Conservation (phyloP, 495 filamentous ascomycete genomes). For the Aspergillus sparsus region DNA sequence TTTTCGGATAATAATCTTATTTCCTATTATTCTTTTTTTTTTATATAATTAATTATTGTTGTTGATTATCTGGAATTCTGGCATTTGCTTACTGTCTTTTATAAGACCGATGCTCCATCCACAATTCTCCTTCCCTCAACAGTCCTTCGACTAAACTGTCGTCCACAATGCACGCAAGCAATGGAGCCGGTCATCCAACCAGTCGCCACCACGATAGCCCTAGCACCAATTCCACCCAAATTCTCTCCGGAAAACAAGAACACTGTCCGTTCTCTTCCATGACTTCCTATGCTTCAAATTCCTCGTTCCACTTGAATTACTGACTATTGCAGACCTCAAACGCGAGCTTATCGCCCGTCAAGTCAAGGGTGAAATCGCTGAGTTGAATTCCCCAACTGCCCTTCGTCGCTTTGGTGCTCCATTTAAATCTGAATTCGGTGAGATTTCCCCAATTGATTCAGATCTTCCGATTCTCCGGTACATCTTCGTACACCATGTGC, state of each 20-base stretch:
- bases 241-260: slow-evolving; percentile 94
- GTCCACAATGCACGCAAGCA: slow-evolving; percentile 23
- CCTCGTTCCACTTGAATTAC: background rate
- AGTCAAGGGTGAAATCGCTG: slow-evolving; percentile 82
- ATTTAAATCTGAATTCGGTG: slow-evolving; percentile 87
- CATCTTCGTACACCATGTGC: slow-evolving; percentile 97
- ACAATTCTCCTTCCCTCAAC: background rate
- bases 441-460: slow-evolving; percentile 89
- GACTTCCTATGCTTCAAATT: background rate
- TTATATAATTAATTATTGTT: background rate
- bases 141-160: slow-evolving; percentile 6
- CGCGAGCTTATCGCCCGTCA: slow-evolving; percentile 90
- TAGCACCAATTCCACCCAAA: slow-evolving; percentile 48
- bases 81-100: slow-evolving; percentile 5
- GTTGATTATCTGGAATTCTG: background rate
- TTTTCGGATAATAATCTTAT: slow-evolving; percentile 9
- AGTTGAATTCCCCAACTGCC: slow-evolving; percentile 91
- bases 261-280: slow-evolving; percentile 67
- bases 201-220: slow-evolving; percentile 4
- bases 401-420: slow-evolving; percentile 94
- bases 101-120: slow-evolving; percentile 9
- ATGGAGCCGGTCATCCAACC: slow-evolving; percentile 7
- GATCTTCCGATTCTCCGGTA: slow-evolving; percentile 93
- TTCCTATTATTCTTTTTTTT: slow-evolving; percentile 2
- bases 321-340: slow-evolving; percentile 77